These are phyloP conservation scores for Metschnikowia baotianmanensis DNA, from an alignment of 805 yeast genomes.

Conservation along the genomic window DNA sequence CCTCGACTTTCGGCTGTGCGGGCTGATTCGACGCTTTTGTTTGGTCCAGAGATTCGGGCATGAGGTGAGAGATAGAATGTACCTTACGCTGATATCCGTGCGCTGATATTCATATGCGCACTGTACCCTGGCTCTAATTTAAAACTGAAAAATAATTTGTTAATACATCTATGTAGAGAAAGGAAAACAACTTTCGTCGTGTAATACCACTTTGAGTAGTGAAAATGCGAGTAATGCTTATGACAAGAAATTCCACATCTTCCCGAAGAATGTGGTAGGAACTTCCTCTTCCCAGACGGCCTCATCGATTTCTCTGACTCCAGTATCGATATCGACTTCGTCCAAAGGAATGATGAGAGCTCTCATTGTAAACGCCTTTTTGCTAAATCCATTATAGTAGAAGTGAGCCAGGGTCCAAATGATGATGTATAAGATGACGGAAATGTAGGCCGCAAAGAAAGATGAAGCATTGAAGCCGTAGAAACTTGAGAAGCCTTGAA, in stretches of 20 bases:
- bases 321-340: slow-evolving; percentile 69
- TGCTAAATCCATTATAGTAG: slow-evolving; percentile 42
- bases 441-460: slow-evolving; percentile 72
- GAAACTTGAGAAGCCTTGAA: slow-evolving; percentile 73
- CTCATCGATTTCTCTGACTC: slow-evolving; percentile 61
- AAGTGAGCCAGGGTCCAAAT: slow-evolving; percentile 56
- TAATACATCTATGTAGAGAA: not conserved
- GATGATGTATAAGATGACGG: slow-evolving; percentile 57
- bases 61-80: too few species aligned
- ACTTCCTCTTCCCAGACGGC: slow-evolving; percentile 53
- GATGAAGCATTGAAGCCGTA: slow-evolving; percentile 49
- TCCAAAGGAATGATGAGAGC: slow-evolving; percentile 47
- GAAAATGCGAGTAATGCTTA: slow-evolving; percentile 1
- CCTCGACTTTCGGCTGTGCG: not conserved
- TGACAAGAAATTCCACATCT: slow-evolving; percentile 44
- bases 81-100: too few species aligned
- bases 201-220: not conserved
- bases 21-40: slow-evolving; percentile 1
- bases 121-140: not conserved
- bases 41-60: too few species aligned
- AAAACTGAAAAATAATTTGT: not conserved
- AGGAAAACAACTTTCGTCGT: not conserved
- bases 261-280: slow-evolving; percentile 51
- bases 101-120: not conserved
- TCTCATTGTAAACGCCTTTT: slow-evolving; percentile 30